Percentiles rank a stretch among this genome's conserved stretches.
Evolutionary conservation across 2,329 filamentous ascomycete genomes (phyloP).

Genomic region (Trichoderma sp.): DNA sequence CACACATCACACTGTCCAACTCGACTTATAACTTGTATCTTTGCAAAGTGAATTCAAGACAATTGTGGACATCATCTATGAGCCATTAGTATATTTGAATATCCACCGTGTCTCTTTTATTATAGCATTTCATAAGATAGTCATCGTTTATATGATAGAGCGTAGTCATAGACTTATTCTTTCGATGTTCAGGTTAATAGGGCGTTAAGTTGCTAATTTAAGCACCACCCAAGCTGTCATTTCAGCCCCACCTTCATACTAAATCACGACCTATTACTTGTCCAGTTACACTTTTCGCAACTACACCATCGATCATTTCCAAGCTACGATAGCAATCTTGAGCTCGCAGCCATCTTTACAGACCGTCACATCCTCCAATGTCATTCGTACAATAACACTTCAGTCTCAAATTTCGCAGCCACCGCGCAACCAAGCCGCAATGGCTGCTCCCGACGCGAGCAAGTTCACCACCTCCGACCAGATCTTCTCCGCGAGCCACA

Average conservation of each 20-base stretch:
- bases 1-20: background rate
- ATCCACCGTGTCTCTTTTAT: background rate
- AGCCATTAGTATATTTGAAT: too few relatives aligned
- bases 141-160: background rate
- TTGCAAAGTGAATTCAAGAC: background rate
- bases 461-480: conserved; percentile 52
- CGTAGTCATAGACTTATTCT: background rate
- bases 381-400: background rate
- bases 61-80: fast-evolving
- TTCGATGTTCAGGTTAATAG: background rate
- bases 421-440: conserved; percentile 28
- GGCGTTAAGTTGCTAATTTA: background rate
- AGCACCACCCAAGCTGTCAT: background rate
- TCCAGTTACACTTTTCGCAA: background rate
- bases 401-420: background rate
- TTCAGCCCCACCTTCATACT: conserved; percentile 8
- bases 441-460: conserved; percentile 50
- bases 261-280: background rate
- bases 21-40: background rate
- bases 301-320: background rate
- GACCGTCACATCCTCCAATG: background rate
- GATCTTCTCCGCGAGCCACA: conserved; percentile 57
- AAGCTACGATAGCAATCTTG: background rate
- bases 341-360: background rate
- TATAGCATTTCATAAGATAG: background rate